Evolutionary conservation across 2,329 filamentous ascomycete species (phyloP), one percentile per base, ranked within the genome.

Genomic region (Simplicillium sp.): DNA sequence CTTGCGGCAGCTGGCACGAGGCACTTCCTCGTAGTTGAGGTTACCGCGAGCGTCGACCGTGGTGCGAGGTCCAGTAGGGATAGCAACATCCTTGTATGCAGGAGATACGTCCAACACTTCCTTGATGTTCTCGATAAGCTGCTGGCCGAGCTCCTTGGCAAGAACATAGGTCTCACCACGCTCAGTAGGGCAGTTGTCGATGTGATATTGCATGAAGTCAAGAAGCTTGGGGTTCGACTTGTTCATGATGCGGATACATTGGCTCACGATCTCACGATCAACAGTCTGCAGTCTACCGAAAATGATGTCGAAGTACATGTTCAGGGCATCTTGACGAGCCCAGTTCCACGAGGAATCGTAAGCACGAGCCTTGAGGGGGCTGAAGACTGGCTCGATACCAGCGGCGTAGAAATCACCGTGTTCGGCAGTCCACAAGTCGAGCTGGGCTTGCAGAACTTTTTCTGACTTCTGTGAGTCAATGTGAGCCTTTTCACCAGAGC

Each of bases 341-440:
- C 92, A 98, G 64, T 98, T 98, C 92, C 92, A 98, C 1, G 88
- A 94, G 0, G 92, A 97, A 62, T 98, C 92, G 66, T 98, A 98
- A 9, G 92, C 82, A 58, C 92, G 84, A 28, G 92, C 92, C 65
- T 98, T 98, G 47, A 97, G 78, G 4, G 87, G 71, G 57, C 85
- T 94, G 67, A 98, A 98, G 15, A 88, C 82, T 11, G 92, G 92
- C 62, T 94, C 87, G 48, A 98, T 97, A 39, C 92, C 92, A 18
- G 85, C 71, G 16, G 92, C 92, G 58, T 98, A 98, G 64, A 95
- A 87, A 48, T 98, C 92, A 45, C 92, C 92, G 56, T 98, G 92
- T 63, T 98, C 92, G 3, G 86, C 80, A 50, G 82, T 86, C 92
- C 92, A 98, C 16, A 97, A 73, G 59, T 98, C 92, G 37, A 98